Conservation (phyloP, 345 rosid species). For the Rhodamnia argentea region DNA sequence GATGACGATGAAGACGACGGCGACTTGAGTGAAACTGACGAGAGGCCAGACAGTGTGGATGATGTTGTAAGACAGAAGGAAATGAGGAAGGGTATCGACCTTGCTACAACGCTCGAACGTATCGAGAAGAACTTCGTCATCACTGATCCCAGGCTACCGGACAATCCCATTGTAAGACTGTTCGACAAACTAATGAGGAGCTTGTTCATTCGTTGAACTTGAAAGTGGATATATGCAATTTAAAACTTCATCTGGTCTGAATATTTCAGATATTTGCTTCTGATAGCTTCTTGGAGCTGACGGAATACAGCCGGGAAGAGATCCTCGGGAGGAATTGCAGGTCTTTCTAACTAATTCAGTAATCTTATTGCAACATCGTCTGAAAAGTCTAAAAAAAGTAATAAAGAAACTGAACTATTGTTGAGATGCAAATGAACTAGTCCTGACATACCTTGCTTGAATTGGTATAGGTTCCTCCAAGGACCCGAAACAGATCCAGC, state of each 20-base stretch:
- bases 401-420: background rate
- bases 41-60: constrained; percentile 64
- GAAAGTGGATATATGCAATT: background rate
- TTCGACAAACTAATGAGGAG: background rate
- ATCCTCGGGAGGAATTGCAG: constrained; percentile 96
- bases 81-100: constrained; percentile 98
- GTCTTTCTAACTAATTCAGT: constrained; percentile 13
- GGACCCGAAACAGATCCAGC: constrained; percentile 97
- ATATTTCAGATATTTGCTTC: constrained; percentile 84
- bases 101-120: constrained; percentile 97
- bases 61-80: constrained; percentile 79
- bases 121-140: constrained; percentile 97
- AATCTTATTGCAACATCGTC: background rate
- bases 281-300: constrained; percentile 94
- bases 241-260: background rate
- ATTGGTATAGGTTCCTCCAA: constrained; percentile 63
- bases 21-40: constrained; percentile 38
- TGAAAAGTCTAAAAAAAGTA: no score
- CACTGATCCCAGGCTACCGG: constrained; percentile 95
- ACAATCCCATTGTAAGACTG: constrained; percentile 87
- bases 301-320: constrained; percentile 97
- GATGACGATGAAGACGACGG: constrained; percentile 28
- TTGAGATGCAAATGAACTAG: background rate
- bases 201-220: background rate
- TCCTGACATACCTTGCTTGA: background rate